Percentiles rank a stretch among this genome's conserved stretches.
Evolutionary conservation across 2,329 filamentous ascomycete species (phyloP).

Genomic region (Cladophialophora immunda): DNA sequence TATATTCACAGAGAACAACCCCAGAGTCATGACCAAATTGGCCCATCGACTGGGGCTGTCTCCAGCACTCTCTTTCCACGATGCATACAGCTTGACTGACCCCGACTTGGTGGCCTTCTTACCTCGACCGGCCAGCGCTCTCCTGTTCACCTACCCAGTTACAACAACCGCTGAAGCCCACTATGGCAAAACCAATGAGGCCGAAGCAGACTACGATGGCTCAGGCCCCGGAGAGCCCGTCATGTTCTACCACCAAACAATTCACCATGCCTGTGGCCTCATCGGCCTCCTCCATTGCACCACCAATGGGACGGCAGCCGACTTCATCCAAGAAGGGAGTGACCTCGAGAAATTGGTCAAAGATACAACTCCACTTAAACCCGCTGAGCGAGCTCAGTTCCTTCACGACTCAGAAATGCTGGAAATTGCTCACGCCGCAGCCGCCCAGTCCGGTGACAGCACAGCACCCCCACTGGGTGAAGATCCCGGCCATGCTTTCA

Average conservation of each 20-base stretch:
- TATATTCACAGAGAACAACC: constrained; percentile 60
- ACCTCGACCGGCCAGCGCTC: constrained; percentile 62
- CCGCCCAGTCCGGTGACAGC: constrained; percentile 41
- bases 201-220: constrained; percentile 56
- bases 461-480: constrained; percentile 39
- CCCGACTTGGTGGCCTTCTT: constrained; percentile 59
- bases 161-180: constrained; percentile 42
- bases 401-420: constrained; percentile 57
- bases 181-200: constrained; percentile 52
- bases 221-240: constrained; percentile 61
- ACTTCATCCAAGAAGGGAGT: constrained; percentile 54
- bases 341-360: constrained; percentile 56
- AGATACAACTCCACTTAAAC: constrained; percentile 54
- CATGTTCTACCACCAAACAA: constrained; percentile 68
- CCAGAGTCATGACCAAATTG: constrained; percentile 61
- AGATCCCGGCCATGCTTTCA: constrained; percentile 42
- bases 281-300: constrained; percentile 65
- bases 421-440: constrained; percentile 40
- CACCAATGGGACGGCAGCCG: constrained; percentile 57
- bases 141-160: constrained; percentile 62
- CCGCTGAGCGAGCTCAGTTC: constrained; percentile 58
- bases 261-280: constrained; percentile 66
- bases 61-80: constrained; percentile 59
- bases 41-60: constrained; percentile 60
- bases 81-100: constrained; percentile 63